Base-by-base conservation (phyloP, 208 protist species). In the Vickermania ingenoplastis region DNA sequence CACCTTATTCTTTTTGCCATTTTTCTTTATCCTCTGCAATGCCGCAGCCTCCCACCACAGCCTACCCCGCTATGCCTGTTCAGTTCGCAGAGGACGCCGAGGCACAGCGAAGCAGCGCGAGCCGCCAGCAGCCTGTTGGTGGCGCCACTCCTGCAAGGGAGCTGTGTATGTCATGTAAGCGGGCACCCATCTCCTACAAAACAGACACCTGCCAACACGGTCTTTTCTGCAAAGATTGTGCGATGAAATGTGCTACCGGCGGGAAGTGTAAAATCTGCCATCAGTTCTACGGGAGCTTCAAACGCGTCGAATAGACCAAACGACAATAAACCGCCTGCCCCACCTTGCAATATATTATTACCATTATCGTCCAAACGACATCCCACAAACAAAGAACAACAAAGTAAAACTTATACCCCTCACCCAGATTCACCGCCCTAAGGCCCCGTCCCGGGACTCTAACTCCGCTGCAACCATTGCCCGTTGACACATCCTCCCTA, bases 171-270 rank as follows among this genome's bases (percentile, higher is more conserved):
- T 87, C 82, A 63, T 95, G 88, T 65, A 67, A 89, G 23, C 61
- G 56, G 26, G 62, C 69, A 22, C 63, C 69, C 0, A 81, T 84
- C 27, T 68, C 71, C 60, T 95, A 85, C 67, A 64, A 86, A 53
- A 83, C 85, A n/a, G 73, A 77, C 54, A 71, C 63, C 7, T 95
- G 88, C 52, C 53, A 77, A 25, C 88, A 95, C 53, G 61, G 51
- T 2, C 70, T 80, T 26, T 95, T 92, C 71, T 95, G 88, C 73
- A 77, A 73, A 55, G 66, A 53, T 2, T 95, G 88, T 48, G 88
- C 88, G 7, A 95, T 95, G 88, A 95, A 92, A 59, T 91, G 82
- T 31, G 89, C 89, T 2, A 91, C 85, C 7, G 89, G 89, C 5
- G 89, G 89, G n/a, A 89, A 84, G 51, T 95, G 89, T 57, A 89